These are phyloP conservation scores for Ascochyta clinopodiicola DNA, from an alignment of 2,329 filamentous ascomycete genomes.

Conservation along the genomic window DNA sequence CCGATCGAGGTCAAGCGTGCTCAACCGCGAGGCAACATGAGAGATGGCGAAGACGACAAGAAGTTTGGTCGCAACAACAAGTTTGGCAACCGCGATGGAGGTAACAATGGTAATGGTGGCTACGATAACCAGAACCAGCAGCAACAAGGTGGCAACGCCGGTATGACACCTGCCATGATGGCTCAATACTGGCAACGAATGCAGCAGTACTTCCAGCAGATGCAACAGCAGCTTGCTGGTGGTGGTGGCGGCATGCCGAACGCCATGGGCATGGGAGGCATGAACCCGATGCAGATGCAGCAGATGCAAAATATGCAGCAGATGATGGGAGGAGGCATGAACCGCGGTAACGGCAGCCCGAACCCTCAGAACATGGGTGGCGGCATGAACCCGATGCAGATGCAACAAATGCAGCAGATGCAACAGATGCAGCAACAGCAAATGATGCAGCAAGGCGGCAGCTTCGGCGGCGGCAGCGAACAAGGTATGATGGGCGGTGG, in stretches of 20 bases:
- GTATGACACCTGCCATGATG: slow-evolving; percentile 96
- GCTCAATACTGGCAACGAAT: slow-evolving; percentile 98
- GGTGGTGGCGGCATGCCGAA: slow-evolving; percentile 47
- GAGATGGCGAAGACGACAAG: slow-evolving; percentile 80
- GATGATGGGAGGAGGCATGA: slow-evolving; percentile 42
- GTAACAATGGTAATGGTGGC: slow-evolving; percentile 39
- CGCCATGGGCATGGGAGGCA: slow-evolving; percentile 60
- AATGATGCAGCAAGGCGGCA: slow-evolving; percentile 59
- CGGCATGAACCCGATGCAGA: slow-evolving; percentile 73
- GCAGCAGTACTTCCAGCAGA: slow-evolving; percentile 95
- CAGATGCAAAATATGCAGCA: slow-evolving; percentile 48
- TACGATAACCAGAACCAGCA: slow-evolving; percentile 57
- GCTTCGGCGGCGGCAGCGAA: slow-evolving; percentile 45
- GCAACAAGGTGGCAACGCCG: slow-evolving; percentile 51
- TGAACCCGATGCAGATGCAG: slow-evolving; percentile 65
- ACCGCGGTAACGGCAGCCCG: slow-evolving; percentile 40
- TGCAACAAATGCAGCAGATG: slow-evolving; percentile 73
- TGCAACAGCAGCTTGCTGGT: slow-evolving; percentile 85
- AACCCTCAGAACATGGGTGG: slow-evolving; percentile 46
- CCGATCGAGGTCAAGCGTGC: slow-evolving; percentile 98
- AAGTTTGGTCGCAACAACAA: slow-evolving; percentile 49
- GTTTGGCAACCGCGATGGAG: slow-evolving; percentile 45
- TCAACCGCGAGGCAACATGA: slow-evolving; percentile 91
- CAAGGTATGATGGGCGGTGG: slow-evolving; percentile 57
- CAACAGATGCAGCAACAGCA: slow-evolving; percentile 48